Conservation (phyloP, 306 rosid species). For the Gynostemma pentaphyllum region DNA sequence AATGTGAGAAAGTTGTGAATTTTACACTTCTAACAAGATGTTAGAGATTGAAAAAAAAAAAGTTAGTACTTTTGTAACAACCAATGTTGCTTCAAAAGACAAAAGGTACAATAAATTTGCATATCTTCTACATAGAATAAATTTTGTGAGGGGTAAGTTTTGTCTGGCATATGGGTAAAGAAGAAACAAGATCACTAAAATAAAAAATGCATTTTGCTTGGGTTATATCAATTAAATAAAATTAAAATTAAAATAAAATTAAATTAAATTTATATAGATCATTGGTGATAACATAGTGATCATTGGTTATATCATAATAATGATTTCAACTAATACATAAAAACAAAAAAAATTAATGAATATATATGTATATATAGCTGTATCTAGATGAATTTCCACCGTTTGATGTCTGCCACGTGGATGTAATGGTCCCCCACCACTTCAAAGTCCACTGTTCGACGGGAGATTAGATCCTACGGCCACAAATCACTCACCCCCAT, state of each 20-base stretch:
- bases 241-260: no score
- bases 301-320: constrained; percentile 9
- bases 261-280: not conserved
- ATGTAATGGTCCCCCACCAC: not conserved
- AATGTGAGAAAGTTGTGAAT: no score
- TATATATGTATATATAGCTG: not conserved
- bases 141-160: not conserved
- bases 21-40: no score
- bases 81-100: not conserved
- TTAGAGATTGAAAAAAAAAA: no score
- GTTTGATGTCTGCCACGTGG: not conserved
- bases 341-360: not conserved
- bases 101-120: constrained; percentile 2
- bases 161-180: not conserved
- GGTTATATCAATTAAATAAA: not conserved
- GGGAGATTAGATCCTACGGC: not conserved
- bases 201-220: constrained; percentile 2
- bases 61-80: constrained; percentile 3
- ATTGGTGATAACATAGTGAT: constrained; percentile 9
- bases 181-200: not conserved
- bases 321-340: not conserved
- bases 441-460: no score
- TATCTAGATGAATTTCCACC: not conserved
- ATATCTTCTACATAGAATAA: not conserved
- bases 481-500: not conserved